Evolutionary conservation across 345 rosid genomes (phyloP).

Genomic region (Citrus sinensis): DNA sequence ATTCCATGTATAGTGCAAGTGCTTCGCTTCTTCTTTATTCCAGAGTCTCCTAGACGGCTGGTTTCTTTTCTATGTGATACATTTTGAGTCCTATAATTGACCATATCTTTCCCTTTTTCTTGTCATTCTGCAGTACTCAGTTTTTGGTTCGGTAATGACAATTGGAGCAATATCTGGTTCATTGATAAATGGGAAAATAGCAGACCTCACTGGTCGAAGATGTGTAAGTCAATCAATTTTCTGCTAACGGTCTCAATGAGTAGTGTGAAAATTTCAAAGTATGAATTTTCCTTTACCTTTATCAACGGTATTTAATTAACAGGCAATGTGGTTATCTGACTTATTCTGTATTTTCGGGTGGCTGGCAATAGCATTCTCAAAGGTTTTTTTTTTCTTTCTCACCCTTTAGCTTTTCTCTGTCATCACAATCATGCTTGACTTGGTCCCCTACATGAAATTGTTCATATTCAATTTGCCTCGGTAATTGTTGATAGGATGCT

Average conservation of each 20-base stretch:
- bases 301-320: constrained; percentile 1
- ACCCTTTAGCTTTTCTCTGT: neutral
- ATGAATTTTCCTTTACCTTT: neutral
- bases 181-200: constrained; percentile 28
- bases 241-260: neutral
- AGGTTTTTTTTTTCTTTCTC: constrained; percentile 11
- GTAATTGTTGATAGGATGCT: constrained; percentile 17
- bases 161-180: constrained; percentile 35
- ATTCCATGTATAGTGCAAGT: constrained; percentile 29
- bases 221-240: constrained; percentile 16
- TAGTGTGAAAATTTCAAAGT: neutral
- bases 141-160: constrained; percentile 34
- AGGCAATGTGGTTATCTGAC: constrained; percentile 65
- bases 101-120: neutral
- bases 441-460: neutral
- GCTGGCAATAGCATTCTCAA: constrained; percentile 47
- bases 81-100: neutral
- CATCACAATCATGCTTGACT: neutral
- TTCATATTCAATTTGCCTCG: neutral
- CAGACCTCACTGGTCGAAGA: constrained; percentile 38
- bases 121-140: constrained; percentile 29
- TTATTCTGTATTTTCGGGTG: constrained; percentile 45
- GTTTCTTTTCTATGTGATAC: neutral
- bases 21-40: constrained; percentile 37
- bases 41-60: constrained; percentile 54